Percentiles rank a stretch among this genome's conserved stretches.
phyloP scores from a whole-genome alignment of 805 yeast genomes.

The Wickerhamomyces alni region DNA sequence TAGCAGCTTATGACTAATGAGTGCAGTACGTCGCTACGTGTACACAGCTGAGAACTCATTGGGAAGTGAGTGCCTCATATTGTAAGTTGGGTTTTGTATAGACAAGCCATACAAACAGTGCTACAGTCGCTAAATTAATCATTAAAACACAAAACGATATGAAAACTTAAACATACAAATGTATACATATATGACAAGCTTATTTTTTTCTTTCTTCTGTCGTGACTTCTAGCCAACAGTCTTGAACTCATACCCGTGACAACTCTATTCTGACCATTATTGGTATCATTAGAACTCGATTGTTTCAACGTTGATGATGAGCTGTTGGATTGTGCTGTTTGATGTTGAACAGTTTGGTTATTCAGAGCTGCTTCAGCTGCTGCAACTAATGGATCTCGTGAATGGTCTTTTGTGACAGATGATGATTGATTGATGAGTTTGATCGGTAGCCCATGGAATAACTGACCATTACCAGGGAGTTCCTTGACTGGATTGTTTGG shows the following conservation, averaged over 20 bases:
- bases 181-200: neutral
- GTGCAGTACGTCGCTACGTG: too few relatives aligned
- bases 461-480: conserved; percentile 24
- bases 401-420: neutral
- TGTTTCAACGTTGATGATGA: too few relatives aligned
- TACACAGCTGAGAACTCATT: too few relatives aligned
- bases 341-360: neutral
- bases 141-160: neutral
- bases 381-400: conserved; percentile 15
- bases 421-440: neutral
- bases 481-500: conserved; percentile 13
- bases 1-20: too few relatives aligned
- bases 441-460: conserved; percentile 30
- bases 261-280: conserved; percentile 15
- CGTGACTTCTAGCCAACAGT: conserved; percentile 49
- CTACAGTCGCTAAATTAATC: too few relatives aligned
- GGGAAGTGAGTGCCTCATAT: too few relatives aligned
- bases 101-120: conserved; percentile 2
- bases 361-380: conserved; percentile 20
- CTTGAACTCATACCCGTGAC: conserved; percentile 57
- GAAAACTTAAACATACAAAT: neutral
- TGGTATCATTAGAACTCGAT: too few relatives aligned
- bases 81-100: too few relatives aligned
- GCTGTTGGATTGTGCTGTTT: neutral
- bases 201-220: conserved; percentile 29